Evolutionary conservation across 768 basidiomycete genomes (phyloP).

Genomic region (Amanita pseudoporphyria): DNA sequence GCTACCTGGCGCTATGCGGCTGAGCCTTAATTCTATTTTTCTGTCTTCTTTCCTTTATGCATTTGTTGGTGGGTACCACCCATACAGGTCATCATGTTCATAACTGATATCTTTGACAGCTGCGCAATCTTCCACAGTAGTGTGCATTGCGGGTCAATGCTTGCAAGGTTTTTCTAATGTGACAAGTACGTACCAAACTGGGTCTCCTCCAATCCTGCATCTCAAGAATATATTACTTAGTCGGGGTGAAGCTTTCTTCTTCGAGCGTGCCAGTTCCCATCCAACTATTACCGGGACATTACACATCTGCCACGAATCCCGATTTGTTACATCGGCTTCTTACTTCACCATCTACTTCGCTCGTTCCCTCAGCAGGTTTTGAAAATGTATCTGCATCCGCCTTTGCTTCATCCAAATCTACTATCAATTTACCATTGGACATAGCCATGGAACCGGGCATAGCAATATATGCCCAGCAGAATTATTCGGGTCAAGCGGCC

Average conservation of each 20-base stretch:
- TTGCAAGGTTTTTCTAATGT: conserved; percentile 68
- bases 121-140: conserved; percentile 54
- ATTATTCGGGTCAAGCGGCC: conserved; percentile 56
- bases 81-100: background rate
- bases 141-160: conserved; percentile 88
- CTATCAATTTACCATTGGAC: conserved; percentile 41
- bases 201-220: conserved; percentile 1
- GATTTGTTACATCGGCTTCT: conserved; percentile 60
- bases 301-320: conserved; percentile 61
- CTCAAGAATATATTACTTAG: conserved; percentile 25
- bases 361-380: conserved; percentile 56
- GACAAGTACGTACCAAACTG: conserved; percentile 36
- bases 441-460: conserved; percentile 60
- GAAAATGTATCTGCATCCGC: conserved; percentile 40
- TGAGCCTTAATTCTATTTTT: conserved; percentile 15
- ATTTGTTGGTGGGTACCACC: conserved; percentile 26
- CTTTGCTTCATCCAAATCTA: conserved; percentile 16
- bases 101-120: conserved; percentile 21
- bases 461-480: conserved; percentile 45
- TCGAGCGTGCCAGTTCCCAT: conserved; percentile 41
- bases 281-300: conserved; percentile 69
- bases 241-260: conserved; percentile 58
- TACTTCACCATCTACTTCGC: conserved; percentile 53
- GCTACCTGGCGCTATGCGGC: conserved; percentile 5
- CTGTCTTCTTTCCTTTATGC: conserved; percentile 22